Evolutionary conservation across 345 rosid species (phyloP).

Genomic region (Eutrema japonicum): DNA sequence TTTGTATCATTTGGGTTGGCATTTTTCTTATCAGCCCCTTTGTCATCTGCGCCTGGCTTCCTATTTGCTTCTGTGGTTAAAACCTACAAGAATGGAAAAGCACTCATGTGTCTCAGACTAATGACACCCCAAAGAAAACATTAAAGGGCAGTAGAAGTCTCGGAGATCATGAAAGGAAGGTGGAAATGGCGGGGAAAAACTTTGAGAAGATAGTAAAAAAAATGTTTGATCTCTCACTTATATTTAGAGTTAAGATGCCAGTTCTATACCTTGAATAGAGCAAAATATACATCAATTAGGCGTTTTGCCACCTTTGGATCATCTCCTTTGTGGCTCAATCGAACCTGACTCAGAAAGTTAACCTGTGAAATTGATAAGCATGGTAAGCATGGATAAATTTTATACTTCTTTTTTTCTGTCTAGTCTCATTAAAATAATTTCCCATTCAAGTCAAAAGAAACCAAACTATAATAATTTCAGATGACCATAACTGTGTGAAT

Average conservation of each 20-base stretch:
- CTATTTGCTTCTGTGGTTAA: conserved; percentile 62
- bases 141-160: background rate
- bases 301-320: conserved; percentile 91
- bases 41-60: conserved; percentile 44
- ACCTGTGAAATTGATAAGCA: conserved; percentile 56
- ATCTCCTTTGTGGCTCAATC: conserved; percentile 78
- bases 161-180: conserved; percentile 20
- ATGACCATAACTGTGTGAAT: background rate
- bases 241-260: conserved; percentile 4
- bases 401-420: background rate
- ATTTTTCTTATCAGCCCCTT: conserved; percentile 41
- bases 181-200: background rate
- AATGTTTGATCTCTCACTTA: conserved; percentile 13
- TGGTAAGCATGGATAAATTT: background rate
- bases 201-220: background rate
- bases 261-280: conserved; percentile 76
- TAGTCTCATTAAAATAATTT: background rate
- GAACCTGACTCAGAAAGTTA: conserved; percentile 88
- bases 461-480: conserved; percentile 12
- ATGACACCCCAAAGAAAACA: background rate
- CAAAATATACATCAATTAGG: conserved; percentile 91
- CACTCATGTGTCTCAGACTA: conserved; percentile 16
- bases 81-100: conserved; percentile 54
- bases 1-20: conserved; percentile 48
- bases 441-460: background rate